Evolutionary conservation across 2,329 filamentous ascomycete species (phyloP).

Genomic region (Colletotrichum sojae): DNA sequence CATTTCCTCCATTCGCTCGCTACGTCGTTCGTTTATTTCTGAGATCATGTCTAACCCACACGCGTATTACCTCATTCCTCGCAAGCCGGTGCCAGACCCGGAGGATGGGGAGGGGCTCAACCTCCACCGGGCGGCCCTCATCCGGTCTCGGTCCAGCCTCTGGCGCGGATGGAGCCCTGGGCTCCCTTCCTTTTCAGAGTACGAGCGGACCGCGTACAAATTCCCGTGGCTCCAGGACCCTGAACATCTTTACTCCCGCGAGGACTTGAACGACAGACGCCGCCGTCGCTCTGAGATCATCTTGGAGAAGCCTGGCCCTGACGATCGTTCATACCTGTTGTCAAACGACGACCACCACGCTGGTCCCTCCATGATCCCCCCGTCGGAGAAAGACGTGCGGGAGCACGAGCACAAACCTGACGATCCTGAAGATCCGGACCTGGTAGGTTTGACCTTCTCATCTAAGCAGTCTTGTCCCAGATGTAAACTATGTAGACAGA

Average conservation of each 20-base stretch:
- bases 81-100: conserved; percentile 28
- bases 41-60: conserved; percentile 27
- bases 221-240: conserved; percentile 47
- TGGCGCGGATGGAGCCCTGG: conserved; percentile 49
- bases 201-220: conserved; percentile 48
- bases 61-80: conserved; percentile 28
- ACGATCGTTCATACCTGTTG: conserved; percentile 17
- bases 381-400: neutral
- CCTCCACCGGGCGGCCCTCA: conserved; percentile 25
- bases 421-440: conserved; percentile 42
- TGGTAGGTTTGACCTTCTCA: conserved; percentile 40
- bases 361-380: neutral
- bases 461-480: no score
- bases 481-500: neutral
- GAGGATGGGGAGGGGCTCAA: conserved; percentile 3
- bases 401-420: conserved; percentile 7
- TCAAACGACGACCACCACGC: neutral
- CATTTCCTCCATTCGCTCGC: conserved; percentile 17
- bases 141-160: conserved; percentile 46
- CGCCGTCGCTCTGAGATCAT: neutral
- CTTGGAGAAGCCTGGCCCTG: conserved; percentile 1
- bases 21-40: conserved; percentile 21
- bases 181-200: conserved; percentile 43
- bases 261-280: neutral
- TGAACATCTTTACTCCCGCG: neutral